Evolutionary conservation across 129 eudicot species (phyloP).

Genomic region (Glebionis coronaria): DNA sequence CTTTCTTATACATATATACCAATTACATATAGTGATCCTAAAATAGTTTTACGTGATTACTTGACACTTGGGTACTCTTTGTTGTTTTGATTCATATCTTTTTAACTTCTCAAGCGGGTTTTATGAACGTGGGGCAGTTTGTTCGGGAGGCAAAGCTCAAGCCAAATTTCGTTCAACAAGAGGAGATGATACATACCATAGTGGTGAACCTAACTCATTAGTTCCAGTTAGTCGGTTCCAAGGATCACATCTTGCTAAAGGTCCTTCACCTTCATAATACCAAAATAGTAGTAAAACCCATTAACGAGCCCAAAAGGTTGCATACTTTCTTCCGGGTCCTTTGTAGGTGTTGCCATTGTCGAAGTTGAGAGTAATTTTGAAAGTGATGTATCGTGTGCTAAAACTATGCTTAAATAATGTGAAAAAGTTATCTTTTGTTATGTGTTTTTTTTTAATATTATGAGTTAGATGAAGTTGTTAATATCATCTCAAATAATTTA

Average conservation of each 20-base stretch:
- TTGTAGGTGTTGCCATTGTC: constrained; percentile 76
- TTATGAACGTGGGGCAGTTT: constrained; percentile 64
- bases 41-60: no score
- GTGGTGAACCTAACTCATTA: constrained; percentile 56
- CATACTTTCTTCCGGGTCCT: constrained; percentile 50
- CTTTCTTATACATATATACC: neutral
- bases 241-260: constrained; percentile 85
- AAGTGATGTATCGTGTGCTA: constrained; percentile 58
- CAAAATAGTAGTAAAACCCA: constrained; percentile 20
- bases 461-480: no score
- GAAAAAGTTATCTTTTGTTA: no score
- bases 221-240: constrained; percentile 72
- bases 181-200: constrained; percentile 74
- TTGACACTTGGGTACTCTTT: no score
- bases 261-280: constrained; percentile 62
- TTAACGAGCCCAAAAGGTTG: constrained; percentile 40
- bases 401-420: no score
- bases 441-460: no score
- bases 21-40: no score
- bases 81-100: neutral
- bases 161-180: constrained; percentile 36
- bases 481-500: no score
- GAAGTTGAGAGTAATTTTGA: constrained; percentile 72
- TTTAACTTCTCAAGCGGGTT: constrained; percentile 47
- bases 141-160: constrained; percentile 74